A percentile compares a stretch with the other conserved stretches of the same genome.
Evolutionary conservation across 768 basidiomycete species (phyloP).

Genomic region (Candolleomyces eurysporus): DNA sequence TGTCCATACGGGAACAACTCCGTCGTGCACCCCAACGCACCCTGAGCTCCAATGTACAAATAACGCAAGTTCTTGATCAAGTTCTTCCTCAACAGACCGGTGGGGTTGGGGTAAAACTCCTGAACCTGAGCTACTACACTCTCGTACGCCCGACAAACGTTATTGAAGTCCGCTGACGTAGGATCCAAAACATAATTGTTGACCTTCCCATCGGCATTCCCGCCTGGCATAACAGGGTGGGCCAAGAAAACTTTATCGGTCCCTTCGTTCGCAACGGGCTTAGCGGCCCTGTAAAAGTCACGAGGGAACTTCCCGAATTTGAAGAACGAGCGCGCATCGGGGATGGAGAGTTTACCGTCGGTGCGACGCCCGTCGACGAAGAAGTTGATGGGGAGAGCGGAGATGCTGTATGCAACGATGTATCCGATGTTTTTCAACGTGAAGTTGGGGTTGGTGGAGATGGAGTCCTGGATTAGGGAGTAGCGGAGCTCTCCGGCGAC

Average conservation of each 20-base stretch:
- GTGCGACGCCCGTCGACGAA: constrained; percentile 17
- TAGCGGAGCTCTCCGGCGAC: constrained; percentile 14
- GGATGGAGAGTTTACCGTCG: constrained; percentile 12
- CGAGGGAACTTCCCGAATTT: constrained; percentile 14
- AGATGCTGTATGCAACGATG: constrained; percentile 13
- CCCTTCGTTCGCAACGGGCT: constrained; percentile 7
- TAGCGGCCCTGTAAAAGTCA: constrained; percentile 12
- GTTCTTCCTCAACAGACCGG: constrained; percentile 10
- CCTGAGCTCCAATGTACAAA: constrained; percentile 6
- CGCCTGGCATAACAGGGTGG: constrained; percentile 14
- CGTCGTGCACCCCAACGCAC: background rate
- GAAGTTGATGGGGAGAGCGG: constrained; percentile 14
- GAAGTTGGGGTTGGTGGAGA: constrained; percentile 18
- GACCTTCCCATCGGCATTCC: constrained; percentile 6
- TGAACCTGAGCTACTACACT: constrained; percentile 13
- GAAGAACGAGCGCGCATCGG: constrained; percentile 16
- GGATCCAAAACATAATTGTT: constrained; percentile 16
- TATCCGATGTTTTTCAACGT: constrained; percentile 12
- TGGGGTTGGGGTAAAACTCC: constrained; percentile 17
- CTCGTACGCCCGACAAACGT: constrained; percentile 13
- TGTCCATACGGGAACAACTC: constrained; percentile 15
- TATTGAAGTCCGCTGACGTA: constrained; percentile 8
- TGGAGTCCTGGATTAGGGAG: constrained; percentile 17
- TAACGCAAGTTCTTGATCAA: constrained; percentile 13
- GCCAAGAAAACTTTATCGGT: background rate